Conservation (phyloP, 2,329 filamentous ascomycete species). For the Colletotrichum cereale region DNA sequence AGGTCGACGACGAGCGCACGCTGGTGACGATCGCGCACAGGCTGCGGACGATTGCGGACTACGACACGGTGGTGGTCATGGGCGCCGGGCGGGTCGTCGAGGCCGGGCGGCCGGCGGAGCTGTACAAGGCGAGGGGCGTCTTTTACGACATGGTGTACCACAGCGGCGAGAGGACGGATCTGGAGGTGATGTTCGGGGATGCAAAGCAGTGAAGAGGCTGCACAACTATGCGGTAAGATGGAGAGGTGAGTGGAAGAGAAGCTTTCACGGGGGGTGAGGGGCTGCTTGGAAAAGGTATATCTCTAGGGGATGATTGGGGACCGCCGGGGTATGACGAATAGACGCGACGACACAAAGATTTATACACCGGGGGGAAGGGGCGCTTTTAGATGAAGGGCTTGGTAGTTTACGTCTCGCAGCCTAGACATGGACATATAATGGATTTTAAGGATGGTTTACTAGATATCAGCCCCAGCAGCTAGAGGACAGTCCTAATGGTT, state of each 20-base stretch:
- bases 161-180: slow-evolving; percentile 64
- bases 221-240: background rate
- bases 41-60: slow-evolving; percentile 70
- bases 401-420: background rate
- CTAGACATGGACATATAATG: background rate
- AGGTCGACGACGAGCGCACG: slow-evolving; percentile 63
- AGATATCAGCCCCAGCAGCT: background rate
- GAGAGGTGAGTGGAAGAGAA: background rate
- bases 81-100: slow-evolving; percentile 65
- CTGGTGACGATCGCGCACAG: slow-evolving; percentile 71
- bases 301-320: background rate
- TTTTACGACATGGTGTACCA: slow-evolving; percentile 69
- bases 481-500: background rate
- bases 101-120: slow-evolving; percentile 61
- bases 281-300: background rate
- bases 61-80: slow-evolving; percentile 70
- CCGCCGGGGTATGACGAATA: background rate
- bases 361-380: background rate
- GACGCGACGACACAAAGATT: background rate
- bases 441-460: background rate
- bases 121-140: slow-evolving; percentile 58
- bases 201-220: background rate
- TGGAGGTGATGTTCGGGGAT: slow-evolving; percentile 51
- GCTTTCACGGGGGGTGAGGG: background rate
- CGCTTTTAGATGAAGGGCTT: background rate